Base-by-base conservation (phyloP, 768 basidiomycete species). In the Sporobolomyces roseus region DNA sequence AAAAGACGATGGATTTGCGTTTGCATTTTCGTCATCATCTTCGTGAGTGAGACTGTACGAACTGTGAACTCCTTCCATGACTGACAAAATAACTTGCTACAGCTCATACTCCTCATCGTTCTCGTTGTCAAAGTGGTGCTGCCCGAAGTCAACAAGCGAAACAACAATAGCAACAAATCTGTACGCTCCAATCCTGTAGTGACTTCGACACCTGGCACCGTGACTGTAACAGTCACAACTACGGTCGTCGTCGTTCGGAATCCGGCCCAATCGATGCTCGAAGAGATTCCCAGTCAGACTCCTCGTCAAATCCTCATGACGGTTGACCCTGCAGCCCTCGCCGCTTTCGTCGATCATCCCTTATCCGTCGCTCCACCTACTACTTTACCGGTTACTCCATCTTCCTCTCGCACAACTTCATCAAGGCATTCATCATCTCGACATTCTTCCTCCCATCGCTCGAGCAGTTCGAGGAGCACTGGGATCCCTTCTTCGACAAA, bases 1-100 rank as follows among this genome's bases (percentile, higher is more conserved):
- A 91, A 88, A 80, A 96, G 94, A 84, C 87, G 93, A 3, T 72
- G 71, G 71, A 93, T 93, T 78, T 97, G 93, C 81, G 93, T 79
- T 65, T 51, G 50, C 36, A 70, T 85, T 63, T 75, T 92, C 61
- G 80, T 87, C 65, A 84, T 86, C 35, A 56, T 56, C 36, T 23
- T 56, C 35, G 38, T 56, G 17, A 5, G 52, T 54, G 27, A 29
- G 7, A 5, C 19, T 30, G 50, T 30, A 5, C 13, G 12, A 12
- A 7, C 27, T 32, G 6, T 13, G 21, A 4, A 16, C 16, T 17
- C 19, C 30, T 35, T 32, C 35, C 30, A 19, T 33, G 14, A 8
- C 30, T n/a, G 19, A 23, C 38, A 17, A 41, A 17, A 41, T 17
- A 9, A 41, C 38, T 9, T 41, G 38, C 38, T 5, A 1, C 62